A percentile compares a stretch with the other conserved stretches of the same genome.
Conservation (phyloP, 2,329 filamentous ascomycete species). For the Trichocomaceae sp. region DNA sequence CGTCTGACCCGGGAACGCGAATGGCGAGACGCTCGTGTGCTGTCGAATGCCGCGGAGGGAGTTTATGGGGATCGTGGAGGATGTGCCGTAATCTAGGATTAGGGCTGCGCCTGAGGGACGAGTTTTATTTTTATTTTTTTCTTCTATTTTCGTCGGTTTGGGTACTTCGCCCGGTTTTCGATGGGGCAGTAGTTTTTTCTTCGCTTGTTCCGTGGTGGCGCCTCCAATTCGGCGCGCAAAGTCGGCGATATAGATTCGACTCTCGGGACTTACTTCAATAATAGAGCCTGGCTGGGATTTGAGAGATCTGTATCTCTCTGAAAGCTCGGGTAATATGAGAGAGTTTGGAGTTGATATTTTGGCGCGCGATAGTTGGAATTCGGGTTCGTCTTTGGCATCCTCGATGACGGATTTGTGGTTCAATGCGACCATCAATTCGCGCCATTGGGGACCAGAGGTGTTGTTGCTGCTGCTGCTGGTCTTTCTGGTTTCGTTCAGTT, state of each 20-base stretch:
- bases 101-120: constrained; percentile 74
- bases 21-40: constrained; percentile 71
- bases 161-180: constrained; percentile 6
- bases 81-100: constrained; percentile 91
- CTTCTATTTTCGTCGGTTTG: neutral
- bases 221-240: constrained; percentile 79
- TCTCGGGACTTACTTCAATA: constrained; percentile 87
- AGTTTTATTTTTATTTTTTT: constrained; percentile 41
- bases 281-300: constrained; percentile 61
- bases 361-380: constrained; percentile 81
- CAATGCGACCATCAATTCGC: constrained; percentile 71
- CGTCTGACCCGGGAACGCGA: constrained; percentile 70
- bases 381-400: constrained; percentile 52
- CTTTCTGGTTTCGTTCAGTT: constrained; percentile 33
- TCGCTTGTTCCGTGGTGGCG: constrained; percentile 14
- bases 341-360: constrained; percentile 72
- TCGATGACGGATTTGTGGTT: constrained; percentile 52
- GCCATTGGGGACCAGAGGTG: constrained; percentile 58
- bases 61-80: constrained; percentile 72
- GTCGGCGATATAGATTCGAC: constrained; percentile 68
- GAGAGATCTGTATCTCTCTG: constrained; percentile 69
- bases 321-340: constrained; percentile 75
- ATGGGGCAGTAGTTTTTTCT: neutral
- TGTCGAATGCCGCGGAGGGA: constrained; percentile 80
- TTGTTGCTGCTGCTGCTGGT: constrained; percentile 33